Evolutionary conservation across 106 monocot species (phyloP).

Genomic region (Dendrobium officinale): DNA sequence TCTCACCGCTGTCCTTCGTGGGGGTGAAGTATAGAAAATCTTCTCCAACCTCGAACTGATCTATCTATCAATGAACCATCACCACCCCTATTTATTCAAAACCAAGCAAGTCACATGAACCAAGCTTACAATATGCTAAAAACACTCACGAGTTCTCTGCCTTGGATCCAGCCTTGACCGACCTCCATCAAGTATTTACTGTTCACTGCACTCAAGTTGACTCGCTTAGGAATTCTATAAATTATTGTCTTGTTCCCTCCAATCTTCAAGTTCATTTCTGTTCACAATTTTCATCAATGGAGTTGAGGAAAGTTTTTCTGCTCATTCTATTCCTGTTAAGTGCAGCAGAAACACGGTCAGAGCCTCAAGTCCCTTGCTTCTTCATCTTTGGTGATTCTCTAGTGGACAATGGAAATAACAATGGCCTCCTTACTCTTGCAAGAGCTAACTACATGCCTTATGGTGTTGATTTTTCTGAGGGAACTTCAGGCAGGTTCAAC

Average conservation of each 20-base stretch:
- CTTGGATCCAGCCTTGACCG: neutral
- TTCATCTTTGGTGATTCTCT: slow-evolving; percentile 87
- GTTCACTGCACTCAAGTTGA: neutral
- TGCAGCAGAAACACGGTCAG: slow-evolving; percentile 7
- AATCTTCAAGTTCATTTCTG: neutral
- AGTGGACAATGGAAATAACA: slow-evolving; percentile 91
- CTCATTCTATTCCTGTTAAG: neutral
- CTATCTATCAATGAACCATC: neutral
- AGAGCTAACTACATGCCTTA: slow-evolving; percentile 80
- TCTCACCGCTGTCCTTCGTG: neutral
- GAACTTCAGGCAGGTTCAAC: slow-evolving; percentile 66
- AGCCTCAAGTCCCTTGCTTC: slow-evolving; percentile 62
- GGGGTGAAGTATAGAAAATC: neutral
- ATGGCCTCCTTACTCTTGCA: slow-evolving; percentile 55
- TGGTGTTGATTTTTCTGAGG: slow-evolving; percentile 72
- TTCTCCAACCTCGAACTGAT: neutral
- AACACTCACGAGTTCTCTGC: neutral
- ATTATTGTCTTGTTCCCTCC: neutral
- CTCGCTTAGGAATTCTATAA: neutral
- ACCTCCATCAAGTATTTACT: neutral
- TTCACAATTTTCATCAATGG: neutral
- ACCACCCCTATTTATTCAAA: neutral
- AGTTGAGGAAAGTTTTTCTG: neutral
- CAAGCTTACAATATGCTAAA: neutral
- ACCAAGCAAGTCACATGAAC: neutral